Evolutionary conservation across 108 stramenopile species (phyloP).

Genomic region (Discostella pseudostelligera): DNA sequence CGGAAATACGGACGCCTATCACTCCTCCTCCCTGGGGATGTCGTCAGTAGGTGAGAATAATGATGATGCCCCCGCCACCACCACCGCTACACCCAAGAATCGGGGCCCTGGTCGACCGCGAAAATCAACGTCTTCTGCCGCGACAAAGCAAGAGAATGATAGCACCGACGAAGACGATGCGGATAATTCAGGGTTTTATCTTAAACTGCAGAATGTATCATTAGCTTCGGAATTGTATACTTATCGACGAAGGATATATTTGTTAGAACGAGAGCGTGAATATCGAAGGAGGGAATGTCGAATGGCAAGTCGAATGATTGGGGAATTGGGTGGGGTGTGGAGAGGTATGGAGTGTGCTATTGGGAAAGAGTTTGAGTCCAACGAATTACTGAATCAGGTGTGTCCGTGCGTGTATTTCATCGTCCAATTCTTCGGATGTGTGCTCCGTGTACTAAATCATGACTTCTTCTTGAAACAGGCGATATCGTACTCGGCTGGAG

Average conservation of each 20-base stretch:
- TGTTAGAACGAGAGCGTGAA: constrained; percentile 69
- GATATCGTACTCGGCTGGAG: not conserved
- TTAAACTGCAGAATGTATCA: constrained; percentile 79
- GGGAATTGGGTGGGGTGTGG: constrained; percentile 39
- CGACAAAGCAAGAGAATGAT: constrained; percentile 11
- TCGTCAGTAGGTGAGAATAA: no score
- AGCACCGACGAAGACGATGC: constrained; percentile 57
- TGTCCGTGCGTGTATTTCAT: constrained; percentile 2
- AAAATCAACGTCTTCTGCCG: constrained; percentile 10
- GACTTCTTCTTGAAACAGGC: no score
- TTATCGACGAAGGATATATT: constrained; percentile 51
- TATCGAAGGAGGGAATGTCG: constrained; percentile 60
- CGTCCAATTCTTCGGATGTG: not conserved
- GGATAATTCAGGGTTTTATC: constrained; percentile 59
- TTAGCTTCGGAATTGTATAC: constrained; percentile 68
- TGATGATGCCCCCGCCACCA: not conserved
- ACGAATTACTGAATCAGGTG: constrained; percentile 1
- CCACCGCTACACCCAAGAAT: constrained; percentile 37
- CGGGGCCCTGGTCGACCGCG: constrained; percentile 19
- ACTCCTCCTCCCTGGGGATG: not conserved
- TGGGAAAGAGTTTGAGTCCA: constrained; percentile 23
- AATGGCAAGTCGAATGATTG: constrained; percentile 39
- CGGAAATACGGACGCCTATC: constrained; percentile 26
- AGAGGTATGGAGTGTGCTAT: constrained; percentile 35
- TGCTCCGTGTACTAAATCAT: no score